phyloP scores from a whole-genome alignment of 306 rosid species.

The Astragalus membranaceus region DNA sequence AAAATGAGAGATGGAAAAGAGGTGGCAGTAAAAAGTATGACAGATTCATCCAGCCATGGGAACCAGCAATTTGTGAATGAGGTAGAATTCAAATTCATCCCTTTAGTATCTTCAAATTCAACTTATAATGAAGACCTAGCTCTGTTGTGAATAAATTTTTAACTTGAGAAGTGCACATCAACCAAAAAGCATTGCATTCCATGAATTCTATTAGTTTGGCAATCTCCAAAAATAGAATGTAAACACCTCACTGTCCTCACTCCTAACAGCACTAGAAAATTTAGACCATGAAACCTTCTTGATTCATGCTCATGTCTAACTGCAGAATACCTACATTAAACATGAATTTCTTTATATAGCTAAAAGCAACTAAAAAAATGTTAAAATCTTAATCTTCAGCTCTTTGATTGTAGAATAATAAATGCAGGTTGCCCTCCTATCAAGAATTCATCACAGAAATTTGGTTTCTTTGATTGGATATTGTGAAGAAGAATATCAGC shows the following conservation, averaged over 20 bases:
- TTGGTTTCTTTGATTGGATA: conserved; percentile 88
- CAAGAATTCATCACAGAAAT: conserved; percentile 88
- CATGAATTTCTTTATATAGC: not conserved
- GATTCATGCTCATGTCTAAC: too few relatives aligned
- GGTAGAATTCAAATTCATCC: conserved; percentile 32
- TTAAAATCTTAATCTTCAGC: conserved; percentile 1
- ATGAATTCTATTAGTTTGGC: not conserved
- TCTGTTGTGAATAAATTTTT: not conserved
- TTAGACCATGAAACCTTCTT: too few relatives aligned
- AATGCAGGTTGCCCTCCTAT: conserved; percentile 75
- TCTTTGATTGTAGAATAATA: conserved; percentile 21
- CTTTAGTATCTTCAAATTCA: not conserved
- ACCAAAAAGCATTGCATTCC: not conserved
- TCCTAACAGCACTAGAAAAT: too few relatives aligned
- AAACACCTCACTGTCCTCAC: too few relatives aligned
- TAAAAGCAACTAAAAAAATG: not conserved
- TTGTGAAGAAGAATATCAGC: conserved; percentile 73
- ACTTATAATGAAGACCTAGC: not conserved
- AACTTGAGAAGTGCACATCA: not conserved
- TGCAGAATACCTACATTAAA: too few relatives aligned
- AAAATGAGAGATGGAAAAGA: conserved; percentile 85
- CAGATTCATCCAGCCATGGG: conserved; percentile 55
- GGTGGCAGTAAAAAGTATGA: conserved; percentile 83
- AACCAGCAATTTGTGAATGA: conserved; percentile 75
- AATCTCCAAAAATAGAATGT: too few relatives aligned